Percentiles rank a stretch among this genome's conserved stretches.
Conservation (phyloP, 2,329 filamentous ascomycete genomes). For the Passalora sequoiae region DNA sequence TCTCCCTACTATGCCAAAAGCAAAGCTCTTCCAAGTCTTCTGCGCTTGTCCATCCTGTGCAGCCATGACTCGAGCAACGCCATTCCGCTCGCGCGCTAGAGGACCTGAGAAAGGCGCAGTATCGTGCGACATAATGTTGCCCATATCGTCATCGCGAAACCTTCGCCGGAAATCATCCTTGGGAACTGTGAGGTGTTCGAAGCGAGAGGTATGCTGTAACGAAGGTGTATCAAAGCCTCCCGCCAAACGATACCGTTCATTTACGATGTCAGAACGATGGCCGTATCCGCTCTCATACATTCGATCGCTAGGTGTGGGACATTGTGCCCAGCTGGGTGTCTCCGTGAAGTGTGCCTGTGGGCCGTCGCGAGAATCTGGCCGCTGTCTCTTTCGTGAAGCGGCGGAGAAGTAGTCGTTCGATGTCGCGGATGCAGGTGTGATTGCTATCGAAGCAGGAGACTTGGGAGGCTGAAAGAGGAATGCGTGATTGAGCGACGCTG, state of each 20-base stretch:
- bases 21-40: conserved; percentile 51
- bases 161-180: conserved; percentile 21
- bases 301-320: conserved; percentile 21
- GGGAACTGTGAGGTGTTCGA: conserved; percentile 28
- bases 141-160: conserved; percentile 21
- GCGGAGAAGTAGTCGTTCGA: conserved; percentile 29
- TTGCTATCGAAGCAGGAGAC: conserved; percentile 35
- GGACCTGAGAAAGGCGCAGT: conserved; percentile 23
- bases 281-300: conserved; percentile 20
- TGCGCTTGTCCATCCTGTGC: conserved; percentile 15
- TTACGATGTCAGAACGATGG: conserved; percentile 44
- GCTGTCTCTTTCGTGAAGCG: conserved; percentile 30
- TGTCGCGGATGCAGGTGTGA: conserved; percentile 22
- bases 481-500: conserved; percentile 15
- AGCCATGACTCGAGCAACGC: conserved; percentile 23
- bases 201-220: conserved; percentile 34
- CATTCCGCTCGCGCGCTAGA: conserved; percentile 35
- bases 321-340: conserved; percentile 22
- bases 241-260: conserved; percentile 48
- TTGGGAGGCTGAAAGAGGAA: conserved; percentile 42
- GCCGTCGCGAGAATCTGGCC: conserved; percentile 25
- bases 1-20: conserved; percentile 64
- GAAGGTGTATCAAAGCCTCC: conserved; percentile 48
- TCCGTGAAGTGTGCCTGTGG: conserved; percentile 10
- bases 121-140: conserved; percentile 7